These are phyloP conservation scores for Thelephora aurantiotincta DNA, from an alignment of 768 basidiomycete genomes.

Conservation along the genomic window DNA sequence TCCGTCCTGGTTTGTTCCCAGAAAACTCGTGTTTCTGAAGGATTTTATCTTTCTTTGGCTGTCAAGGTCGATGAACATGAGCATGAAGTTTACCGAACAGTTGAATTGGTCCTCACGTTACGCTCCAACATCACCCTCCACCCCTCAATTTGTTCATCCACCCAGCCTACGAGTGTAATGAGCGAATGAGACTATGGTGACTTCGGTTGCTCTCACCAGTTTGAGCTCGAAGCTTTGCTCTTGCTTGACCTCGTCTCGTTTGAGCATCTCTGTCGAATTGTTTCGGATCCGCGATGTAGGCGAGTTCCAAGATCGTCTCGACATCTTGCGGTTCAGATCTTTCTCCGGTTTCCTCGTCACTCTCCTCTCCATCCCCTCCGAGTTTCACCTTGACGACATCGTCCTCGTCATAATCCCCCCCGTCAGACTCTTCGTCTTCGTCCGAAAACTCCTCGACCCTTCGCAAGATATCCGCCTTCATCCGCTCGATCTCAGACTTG, in stretches of 20 bases:
- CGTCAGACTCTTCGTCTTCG: constrained; percentile 39
- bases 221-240: constrained; percentile 49
- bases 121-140: constrained; percentile 86
- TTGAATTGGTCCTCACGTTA: constrained; percentile 40
- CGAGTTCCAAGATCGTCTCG: constrained; percentile 59
- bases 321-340: constrained; percentile 19
- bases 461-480: constrained; percentile 76
- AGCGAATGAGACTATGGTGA: background rate
- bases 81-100: background rate
- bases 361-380: constrained; percentile 47
- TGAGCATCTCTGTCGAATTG: constrained; percentile 65
- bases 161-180: constrained; percentile 35
- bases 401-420: constrained; percentile 36
- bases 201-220: constrained; percentile 34
- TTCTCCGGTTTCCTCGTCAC: constrained; percentile 23
- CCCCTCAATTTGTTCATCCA: constrained; percentile 81
- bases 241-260: constrained; percentile 54
- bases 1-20: constrained; percentile 32
- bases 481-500: constrained; percentile 44
- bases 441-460: constrained; percentile 53
- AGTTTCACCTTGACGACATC: constrained; percentile 26
- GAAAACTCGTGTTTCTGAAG: constrained; percentile 64
- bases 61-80: constrained; percentile 2
- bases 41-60: constrained; percentile 68
- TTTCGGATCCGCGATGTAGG: constrained; percentile 62